Evolutionary conservation across 306 rosid genomes (phyloP).

Genomic region (Urtica urens): DNA sequence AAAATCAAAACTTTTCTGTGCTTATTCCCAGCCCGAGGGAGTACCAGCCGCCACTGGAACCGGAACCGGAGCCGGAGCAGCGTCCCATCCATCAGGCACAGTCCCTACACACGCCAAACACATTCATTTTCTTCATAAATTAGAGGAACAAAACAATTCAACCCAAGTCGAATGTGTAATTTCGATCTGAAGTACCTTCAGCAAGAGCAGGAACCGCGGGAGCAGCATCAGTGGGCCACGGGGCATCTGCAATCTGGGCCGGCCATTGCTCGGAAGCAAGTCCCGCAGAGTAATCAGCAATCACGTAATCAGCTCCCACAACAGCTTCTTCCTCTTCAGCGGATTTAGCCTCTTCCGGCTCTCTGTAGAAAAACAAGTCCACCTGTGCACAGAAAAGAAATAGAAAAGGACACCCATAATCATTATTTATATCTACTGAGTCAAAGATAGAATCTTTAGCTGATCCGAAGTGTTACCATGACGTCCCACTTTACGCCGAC

Average conservation of each 20-base stretch:
- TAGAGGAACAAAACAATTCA: not conserved
- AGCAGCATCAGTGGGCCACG: conserved; percentile 21
- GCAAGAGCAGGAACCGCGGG: conserved; percentile 11
- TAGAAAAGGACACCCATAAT: no score
- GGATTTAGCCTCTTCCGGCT: conserved; percentile 71
- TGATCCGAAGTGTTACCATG: conserved; percentile 71
- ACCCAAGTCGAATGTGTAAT: conserved; percentile 1
- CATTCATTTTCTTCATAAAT: not conserved
- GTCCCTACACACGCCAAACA: conserved; percentile 7
- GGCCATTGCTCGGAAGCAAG: conserved; percentile 29
- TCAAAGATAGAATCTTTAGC: not conserved
- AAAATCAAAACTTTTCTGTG: no score
- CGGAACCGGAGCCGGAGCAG: conserved; percentile 12
- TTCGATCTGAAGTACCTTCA: conserved; percentile 26
- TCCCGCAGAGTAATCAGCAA: conserved; percentile 31
- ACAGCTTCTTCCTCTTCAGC: conserved; percentile 59
- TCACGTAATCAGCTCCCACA: conserved; percentile 39
- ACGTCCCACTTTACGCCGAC: conserved; percentile 75
- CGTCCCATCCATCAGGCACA: conserved; percentile 27
- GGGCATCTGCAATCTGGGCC: conserved; percentile 24
- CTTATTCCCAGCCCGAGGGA: conserved; percentile 20
- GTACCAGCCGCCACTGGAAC: conserved; percentile 10
- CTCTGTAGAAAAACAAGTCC: conserved; percentile 77
- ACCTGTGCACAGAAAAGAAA: conserved; percentile 37
- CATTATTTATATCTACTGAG: no score